Conservation (phyloP, 495 filamentous ascomycete genomes). For the Lindgomyces ingoldianus region DNA sequence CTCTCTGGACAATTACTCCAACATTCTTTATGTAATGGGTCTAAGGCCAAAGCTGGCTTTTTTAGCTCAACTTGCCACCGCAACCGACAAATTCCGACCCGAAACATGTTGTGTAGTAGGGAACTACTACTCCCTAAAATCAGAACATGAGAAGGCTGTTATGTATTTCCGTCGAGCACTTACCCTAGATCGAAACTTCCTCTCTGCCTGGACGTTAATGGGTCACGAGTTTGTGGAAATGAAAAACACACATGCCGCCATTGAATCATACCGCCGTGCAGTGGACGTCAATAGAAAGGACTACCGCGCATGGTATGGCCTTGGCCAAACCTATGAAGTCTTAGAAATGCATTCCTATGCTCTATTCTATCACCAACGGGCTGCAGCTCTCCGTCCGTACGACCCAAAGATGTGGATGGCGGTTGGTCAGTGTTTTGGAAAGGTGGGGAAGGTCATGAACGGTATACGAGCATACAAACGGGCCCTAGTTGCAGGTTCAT, state of each 20-base stretch:
- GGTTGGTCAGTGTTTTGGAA: conserved; percentile 84
- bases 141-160: conserved; percentile 95
- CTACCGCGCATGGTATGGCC: conserved; percentile 97
- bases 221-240: conserved; percentile 98
- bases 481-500: conserved; percentile 78
- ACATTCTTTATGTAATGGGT: conserved; percentile 93
- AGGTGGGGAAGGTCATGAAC: conserved; percentile 77
- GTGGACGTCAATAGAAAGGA: conserved; percentile 96
- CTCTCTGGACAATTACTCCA: conserved; percentile 89
- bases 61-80: conserved; percentile 83
- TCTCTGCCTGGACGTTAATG: conserved; percentile 98
- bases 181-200: conserved; percentile 87
- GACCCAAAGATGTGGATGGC: conserved; percentile 99
- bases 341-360: conserved; percentile 97
- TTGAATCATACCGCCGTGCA: conserved; percentile 93
- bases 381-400: conserved; percentile 83
- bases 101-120: conserved; percentile 97
- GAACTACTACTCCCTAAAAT: conserved; percentile 93
- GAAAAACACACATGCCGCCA: conserved; percentile 98
- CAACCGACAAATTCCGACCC: conserved; percentile 91
- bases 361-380: conserved; percentile 95
- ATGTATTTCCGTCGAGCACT: conserved; percentile 96
- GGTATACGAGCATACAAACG: conserved; percentile 94
- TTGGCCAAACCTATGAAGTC: conserved; percentile 96
- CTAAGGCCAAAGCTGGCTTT: conserved; percentile 85